Evolutionary conservation across 208 protist species (phyloP).

Genomic region (Angomonas ambiguus): DNA sequence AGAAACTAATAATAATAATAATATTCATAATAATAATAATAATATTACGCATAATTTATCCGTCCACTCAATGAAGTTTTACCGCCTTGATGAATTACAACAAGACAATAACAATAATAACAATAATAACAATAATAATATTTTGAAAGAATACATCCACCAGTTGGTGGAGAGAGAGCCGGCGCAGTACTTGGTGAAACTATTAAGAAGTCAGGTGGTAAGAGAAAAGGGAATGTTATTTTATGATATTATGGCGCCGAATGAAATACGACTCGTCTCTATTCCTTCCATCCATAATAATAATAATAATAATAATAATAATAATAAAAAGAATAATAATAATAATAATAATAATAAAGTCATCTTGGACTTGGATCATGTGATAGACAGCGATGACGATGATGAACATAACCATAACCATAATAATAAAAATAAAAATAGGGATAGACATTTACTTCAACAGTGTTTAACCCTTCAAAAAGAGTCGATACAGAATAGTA

Average conservation of each 20-base stretch:
- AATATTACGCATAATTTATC: no score
- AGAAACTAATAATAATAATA: no score
- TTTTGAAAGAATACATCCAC: slow-evolving; percentile 52
- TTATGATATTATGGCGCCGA: slow-evolving; percentile 68
- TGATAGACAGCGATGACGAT: no score
- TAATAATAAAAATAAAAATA: no score
- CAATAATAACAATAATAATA: not conserved
- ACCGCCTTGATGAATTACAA: no score
- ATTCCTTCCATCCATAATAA: no score
- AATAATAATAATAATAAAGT: not conserved
- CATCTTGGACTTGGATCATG: no score
- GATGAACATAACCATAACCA: no score
- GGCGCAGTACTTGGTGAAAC: not conserved
- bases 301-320: no score
- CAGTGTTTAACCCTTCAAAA: not conserved
- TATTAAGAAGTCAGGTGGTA: slow-evolving; percentile 18
- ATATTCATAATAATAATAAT: no score
- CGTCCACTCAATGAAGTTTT: no score
- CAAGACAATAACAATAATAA: not conserved
- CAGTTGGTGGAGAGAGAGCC: slow-evolving; percentile 79
- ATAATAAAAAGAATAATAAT: not conserved
- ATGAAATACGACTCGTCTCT: slow-evolving; percentile 19
- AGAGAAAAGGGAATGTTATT: slow-evolving; percentile 85
- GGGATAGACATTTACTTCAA: no score
- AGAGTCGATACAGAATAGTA: not conserved